Evolutionary conservation across 2,329 filamentous ascomycete species (phyloP), one percentile per base, ranked within the genome.

Genomic region (Calonectria hawksworthii): DNA sequence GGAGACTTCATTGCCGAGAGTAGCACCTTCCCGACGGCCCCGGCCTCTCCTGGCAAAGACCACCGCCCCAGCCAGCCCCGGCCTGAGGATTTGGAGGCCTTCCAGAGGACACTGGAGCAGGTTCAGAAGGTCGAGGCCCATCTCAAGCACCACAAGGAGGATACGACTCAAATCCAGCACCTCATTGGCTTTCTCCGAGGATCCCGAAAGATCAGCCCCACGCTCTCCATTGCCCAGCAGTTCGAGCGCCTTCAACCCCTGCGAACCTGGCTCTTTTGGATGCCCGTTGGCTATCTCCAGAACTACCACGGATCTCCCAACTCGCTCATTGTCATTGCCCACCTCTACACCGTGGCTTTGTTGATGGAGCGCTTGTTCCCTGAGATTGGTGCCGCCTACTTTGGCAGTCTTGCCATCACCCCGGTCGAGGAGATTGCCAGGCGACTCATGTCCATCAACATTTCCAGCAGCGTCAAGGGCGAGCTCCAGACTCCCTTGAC

Each of bases 181-280:
- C 87, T 96, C 76, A 90, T 94, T 79, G 91, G 90, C 74, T 96
- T 96, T 85, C 88, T 96, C 77, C 93, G 94, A 85, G 91, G 93
- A 52, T 90, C 94, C 72, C 92, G 92, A 82, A 92, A 94, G 83
- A 92, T 95, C 77, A 92, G 92, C 82, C 92, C 93, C 6, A 90
- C 90, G 16, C 90, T 94, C 77, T 92, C 93, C 30, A 92, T 96
- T 30, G 93, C 95, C 76, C 93, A 98, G 83, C 95, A 98, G 82
- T 99, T 98, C 83, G 94, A 96, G 81, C 94, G 96, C 77, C 91
- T 99, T 14, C 96, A 98, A 77, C 93, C 95, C 13, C 90, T 99
- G 74, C 92, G 96, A 70, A 94, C 95, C 79, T 98, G 96, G 96
- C 91, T 99, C 21, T 98, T 99, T 86, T 99, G 96, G 96, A 92